Percentiles rank a stretch among this genome's conserved stretches.
These are phyloP conservation scores for Boehmeria nivea DNA, from an alignment of 306 rosid species.

Conservation along the genomic window DNA sequence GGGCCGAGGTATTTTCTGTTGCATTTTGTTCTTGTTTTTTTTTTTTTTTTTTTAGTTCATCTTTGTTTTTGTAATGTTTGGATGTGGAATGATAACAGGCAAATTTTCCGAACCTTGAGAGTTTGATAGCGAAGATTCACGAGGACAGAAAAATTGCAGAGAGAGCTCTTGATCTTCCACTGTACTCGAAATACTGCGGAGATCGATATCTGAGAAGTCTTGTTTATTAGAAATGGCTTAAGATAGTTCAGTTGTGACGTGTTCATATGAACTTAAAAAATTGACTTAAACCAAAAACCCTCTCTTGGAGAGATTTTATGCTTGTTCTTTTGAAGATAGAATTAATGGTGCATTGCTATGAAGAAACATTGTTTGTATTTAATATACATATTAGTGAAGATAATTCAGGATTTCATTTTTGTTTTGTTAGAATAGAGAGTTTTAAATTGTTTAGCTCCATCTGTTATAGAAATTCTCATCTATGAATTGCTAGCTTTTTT, in stretches of 20 bases:
- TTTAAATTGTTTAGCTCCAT: no score
- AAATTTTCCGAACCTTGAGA: constrained; percentile 73
- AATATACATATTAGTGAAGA: no score
- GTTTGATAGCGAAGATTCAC: constrained; percentile 69
- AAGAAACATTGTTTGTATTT: no score
- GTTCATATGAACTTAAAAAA: not conserved
- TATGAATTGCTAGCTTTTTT: no score
- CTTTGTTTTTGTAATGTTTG: constrained; percentile 26
- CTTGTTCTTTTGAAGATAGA: no score
- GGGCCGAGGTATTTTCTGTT: constrained; percentile 80
- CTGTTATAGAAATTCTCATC: no score
- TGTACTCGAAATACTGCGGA: constrained; percentile 60
- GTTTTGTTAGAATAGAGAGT: no score
- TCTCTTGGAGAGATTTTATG: no score
- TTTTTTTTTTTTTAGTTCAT: constrained; percentile 17
- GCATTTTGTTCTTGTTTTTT: constrained; percentile 9
- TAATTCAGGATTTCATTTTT: no score
- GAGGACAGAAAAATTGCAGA: constrained; percentile 68
- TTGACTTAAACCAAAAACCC: no score
- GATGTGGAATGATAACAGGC: constrained; percentile 42
- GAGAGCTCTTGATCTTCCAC: constrained; percentile 80
- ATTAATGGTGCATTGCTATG: no score
- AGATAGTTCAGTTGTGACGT: constrained; percentile 1
- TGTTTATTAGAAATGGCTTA: constrained; percentile 3
- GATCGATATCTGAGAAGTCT: constrained; percentile 43